These are phyloP conservation scores for Suillus decipiens DNA, from an alignment of 768 basidiomycete species.

Conservation along the genomic window DNA sequence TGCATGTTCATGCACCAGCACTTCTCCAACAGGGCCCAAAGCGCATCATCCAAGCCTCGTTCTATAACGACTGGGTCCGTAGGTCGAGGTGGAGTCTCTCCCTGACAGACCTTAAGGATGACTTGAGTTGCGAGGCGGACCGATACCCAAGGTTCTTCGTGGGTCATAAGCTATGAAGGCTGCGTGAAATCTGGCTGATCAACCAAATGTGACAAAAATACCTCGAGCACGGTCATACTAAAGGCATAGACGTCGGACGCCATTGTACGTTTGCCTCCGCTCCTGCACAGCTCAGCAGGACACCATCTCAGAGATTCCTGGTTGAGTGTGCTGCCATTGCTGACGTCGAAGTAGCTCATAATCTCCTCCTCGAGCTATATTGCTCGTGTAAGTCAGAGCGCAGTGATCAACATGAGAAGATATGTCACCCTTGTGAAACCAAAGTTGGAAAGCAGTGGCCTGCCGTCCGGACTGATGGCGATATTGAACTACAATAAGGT, in stretches of 20 bases:
- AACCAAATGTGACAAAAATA: conserved; percentile 16
- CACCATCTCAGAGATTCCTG: conserved; percentile 45
- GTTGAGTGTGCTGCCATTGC: conserved; percentile 7
- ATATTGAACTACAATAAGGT: conserved; percentile 44
- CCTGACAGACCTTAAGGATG: conserved; percentile 42
- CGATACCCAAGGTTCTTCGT: conserved; percentile 49
- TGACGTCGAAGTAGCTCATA: conserved; percentile 24
- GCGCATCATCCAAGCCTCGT: conserved; percentile 46
- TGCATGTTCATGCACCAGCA: conserved; percentile 44
- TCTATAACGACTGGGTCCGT: conserved; percentile 31
- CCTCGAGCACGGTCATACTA: conserved; percentile 61
- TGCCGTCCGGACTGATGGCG: conserved; percentile 43
- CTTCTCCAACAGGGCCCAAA: conserved; percentile 46
- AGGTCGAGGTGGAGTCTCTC: conserved; percentile 46
- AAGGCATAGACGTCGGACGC: conserved; percentile 56
- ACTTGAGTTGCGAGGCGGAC: conserved; percentile 54
- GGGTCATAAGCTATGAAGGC: conserved; percentile 47
- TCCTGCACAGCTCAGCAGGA: conserved; percentile 55
- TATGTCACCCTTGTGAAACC: conserved; percentile 50
- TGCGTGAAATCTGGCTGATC: background rate
- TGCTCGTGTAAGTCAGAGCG: background rate
- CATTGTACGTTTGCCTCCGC: conserved; percentile 47
- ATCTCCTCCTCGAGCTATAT: conserved; percentile 56
- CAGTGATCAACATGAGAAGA: background rate
- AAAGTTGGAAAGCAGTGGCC: conserved; percentile 59